Evolutionary conservation across 2,329 filamentous ascomycete species (phyloP).

Genomic region (Drechslerella stenobrocha): DNA sequence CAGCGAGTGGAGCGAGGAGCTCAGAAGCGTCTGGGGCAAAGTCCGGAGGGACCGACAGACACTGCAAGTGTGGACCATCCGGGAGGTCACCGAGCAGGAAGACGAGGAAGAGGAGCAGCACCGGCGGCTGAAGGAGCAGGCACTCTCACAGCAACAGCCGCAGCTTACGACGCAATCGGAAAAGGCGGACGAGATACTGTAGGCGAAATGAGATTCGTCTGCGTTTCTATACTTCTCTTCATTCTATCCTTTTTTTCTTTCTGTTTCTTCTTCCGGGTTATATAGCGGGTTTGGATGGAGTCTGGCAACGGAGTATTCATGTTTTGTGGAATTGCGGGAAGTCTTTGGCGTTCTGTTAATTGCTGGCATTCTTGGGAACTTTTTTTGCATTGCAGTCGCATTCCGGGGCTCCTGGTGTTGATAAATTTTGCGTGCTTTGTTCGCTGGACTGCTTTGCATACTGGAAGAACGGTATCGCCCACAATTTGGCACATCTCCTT

Average conservation of each 20-base stretch:
- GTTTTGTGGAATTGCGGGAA: slow-evolving; percentile 3
- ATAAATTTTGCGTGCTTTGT: slow-evolving; percentile 7
- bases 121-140: slow-evolving; percentile 9
- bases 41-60: slow-evolving; percentile 18
- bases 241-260: not conserved
- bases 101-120: slow-evolving; percentile 15
- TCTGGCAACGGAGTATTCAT: not conserved
- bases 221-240: not conserved
- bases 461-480: slow-evolving; percentile 2
- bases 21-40: slow-evolving; percentile 26
- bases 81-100: slow-evolving; percentile 31
- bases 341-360: slow-evolving; percentile 6
- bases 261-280: not conserved
- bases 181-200: not conserved
- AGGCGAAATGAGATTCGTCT: not conserved
- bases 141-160: not conserved
- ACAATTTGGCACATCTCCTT: slow-evolving; percentile 8
- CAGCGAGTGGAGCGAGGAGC: slow-evolving; percentile 42
- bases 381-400: slow-evolving; percentile 10
- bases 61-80: slow-evolving; percentile 29
- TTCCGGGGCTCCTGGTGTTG: slow-evolving; percentile 14
- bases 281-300: slow-evolving; percentile 5
- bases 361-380: slow-evolving; percentile 5
- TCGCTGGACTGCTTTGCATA: slow-evolving; percentile 4
- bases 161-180: not conserved